A percentile compares a stretch with the other conserved stretches of the same genome.
Conservation (phyloP, 2,329 filamentous ascomycete species). For the Karstenula rhodostoma region DNA sequence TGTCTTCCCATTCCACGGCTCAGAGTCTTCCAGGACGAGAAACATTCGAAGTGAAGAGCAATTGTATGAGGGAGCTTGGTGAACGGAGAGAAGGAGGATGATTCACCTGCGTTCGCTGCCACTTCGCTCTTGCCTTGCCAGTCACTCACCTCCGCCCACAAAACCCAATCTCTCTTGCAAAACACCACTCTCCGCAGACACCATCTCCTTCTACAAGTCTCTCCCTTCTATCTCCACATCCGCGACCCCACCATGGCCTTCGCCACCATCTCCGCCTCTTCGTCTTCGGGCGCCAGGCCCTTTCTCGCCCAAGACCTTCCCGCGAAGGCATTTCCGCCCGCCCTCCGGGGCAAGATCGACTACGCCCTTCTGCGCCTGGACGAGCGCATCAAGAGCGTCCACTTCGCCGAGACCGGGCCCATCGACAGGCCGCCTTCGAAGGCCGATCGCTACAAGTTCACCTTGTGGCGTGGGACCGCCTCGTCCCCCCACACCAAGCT, state of each 20-base stretch:
- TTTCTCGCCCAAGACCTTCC: not conserved
- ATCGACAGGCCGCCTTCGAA: not conserved
- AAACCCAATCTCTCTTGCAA: not conserved
- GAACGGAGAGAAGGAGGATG: not conserved
- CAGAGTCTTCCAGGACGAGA: not conserved
- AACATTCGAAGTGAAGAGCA: not conserved
- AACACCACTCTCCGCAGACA: not conserved
- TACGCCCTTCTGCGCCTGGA: not conserved
- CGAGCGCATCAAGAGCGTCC: not conserved
- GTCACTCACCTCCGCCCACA: not conserved
- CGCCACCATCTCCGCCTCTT: not conserved
- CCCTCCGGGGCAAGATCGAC: not conserved
- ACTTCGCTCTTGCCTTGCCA: not conserved
- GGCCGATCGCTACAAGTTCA: not conserved
- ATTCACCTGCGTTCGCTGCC: not conserved
- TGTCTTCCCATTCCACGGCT: not conserved
- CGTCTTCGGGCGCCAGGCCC: not conserved
- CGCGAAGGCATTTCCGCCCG: not conserved
- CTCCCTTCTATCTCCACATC: not conserved
- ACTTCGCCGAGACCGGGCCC: not conserved
- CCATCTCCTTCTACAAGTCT: not conserved
- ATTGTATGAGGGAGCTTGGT: not conserved
- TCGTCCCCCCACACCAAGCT: not conserved
- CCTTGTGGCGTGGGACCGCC: not conserved
- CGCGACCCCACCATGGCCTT: not conserved